These are phyloP conservation scores for Helichrysum umbraculigerum DNA, from an alignment of 129 eudicot genomes.

Conservation along the genomic window DNA sequence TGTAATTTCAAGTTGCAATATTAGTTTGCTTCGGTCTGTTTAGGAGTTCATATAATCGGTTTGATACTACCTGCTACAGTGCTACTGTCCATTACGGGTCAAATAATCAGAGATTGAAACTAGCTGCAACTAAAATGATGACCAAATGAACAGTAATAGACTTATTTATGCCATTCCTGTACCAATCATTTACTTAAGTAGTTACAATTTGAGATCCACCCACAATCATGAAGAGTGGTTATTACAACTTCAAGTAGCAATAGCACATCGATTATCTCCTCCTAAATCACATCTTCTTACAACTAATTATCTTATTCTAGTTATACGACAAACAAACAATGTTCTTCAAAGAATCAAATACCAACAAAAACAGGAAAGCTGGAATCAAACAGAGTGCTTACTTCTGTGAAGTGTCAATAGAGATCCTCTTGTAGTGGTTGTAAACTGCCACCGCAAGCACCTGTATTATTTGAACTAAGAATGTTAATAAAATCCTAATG, in stretches of 20 bases:
- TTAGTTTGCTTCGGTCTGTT: neutral
- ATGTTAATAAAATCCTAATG: neutral
- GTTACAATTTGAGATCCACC: neutral
- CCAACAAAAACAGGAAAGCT: conserved; percentile 9
- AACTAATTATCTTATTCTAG: neutral
- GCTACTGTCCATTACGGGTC: neutral
- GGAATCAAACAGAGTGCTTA: conserved; percentile 22
- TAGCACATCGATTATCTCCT: neutral
- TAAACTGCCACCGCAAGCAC: conserved; percentile 58
- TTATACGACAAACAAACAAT: neutral
- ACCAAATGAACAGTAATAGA: neutral
- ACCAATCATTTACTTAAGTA: neutral
- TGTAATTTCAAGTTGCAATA: neutral
- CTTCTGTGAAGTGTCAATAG: conserved; percentile 43
- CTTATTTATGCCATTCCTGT: neutral
- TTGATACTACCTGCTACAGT: neutral
- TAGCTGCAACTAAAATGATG: neutral
- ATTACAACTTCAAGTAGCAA: neutral
- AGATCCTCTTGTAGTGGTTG: conserved; percentile 60
- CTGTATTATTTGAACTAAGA: conserved; percentile 12
- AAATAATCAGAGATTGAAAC: neutral
- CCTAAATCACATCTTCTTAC: neutral
- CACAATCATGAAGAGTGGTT: neutral
- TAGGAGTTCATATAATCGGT: neutral
- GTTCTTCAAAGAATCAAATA: neutral